These are phyloP conservation scores for Scheffersomyces lignicola DNA, from an alignment of 1,139 yeast species.

Conservation along the genomic window DNA sequence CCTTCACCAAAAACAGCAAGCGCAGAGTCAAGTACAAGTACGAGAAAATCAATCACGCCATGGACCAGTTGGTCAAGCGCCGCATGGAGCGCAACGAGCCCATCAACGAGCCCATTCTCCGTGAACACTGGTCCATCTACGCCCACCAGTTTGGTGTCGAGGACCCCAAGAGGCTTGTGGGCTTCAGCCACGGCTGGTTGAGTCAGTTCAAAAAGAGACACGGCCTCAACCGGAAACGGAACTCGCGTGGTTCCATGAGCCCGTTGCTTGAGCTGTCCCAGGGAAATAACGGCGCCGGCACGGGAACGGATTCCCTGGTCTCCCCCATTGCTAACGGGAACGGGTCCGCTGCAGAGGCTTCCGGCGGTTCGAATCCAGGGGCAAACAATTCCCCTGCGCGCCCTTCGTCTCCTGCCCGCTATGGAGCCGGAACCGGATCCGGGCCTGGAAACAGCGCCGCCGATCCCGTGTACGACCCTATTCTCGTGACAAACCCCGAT, in stretches of 20 bases:
- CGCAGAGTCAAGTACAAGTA: conserved; percentile 55
- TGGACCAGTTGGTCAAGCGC: conserved; percentile 53
- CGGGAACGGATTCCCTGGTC: not conserved
- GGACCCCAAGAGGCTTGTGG: conserved; percentile 55
- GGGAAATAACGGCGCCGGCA: not conserved
- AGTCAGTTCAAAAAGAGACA: conserved; percentile 60
- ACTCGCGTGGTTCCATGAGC: conserved; percentile 14
- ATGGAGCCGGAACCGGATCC: too few relatives aligned
- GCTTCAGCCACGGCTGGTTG: conserved; percentile 64
- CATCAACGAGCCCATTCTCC: conserved; percentile 52
- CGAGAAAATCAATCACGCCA: conserved; percentile 56
- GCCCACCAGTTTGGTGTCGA: conserved; percentile 60
- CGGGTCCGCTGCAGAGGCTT: conserved; percentile 1
- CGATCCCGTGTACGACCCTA: conserved; percentile 2
- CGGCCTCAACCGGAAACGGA: conserved; percentile 44
- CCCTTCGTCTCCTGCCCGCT: too few relatives aligned
- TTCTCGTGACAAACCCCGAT: too few relatives aligned
- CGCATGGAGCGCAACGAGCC: conserved; percentile 45
- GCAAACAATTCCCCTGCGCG: too few relatives aligned
- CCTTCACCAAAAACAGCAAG: conserved; percentile 40
- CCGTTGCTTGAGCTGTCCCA: not conserved
- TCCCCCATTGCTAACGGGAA: conserved; percentile 1
- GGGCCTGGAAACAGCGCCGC: too few relatives aligned
- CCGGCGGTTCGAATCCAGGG: not conserved
- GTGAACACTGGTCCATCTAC: conserved; percentile 56